Percentiles rank a stretch among this genome's conserved stretches.
Conservation (phyloP, 2,329 filamentous ascomycete species). For the Fusarium secorum region DNA sequence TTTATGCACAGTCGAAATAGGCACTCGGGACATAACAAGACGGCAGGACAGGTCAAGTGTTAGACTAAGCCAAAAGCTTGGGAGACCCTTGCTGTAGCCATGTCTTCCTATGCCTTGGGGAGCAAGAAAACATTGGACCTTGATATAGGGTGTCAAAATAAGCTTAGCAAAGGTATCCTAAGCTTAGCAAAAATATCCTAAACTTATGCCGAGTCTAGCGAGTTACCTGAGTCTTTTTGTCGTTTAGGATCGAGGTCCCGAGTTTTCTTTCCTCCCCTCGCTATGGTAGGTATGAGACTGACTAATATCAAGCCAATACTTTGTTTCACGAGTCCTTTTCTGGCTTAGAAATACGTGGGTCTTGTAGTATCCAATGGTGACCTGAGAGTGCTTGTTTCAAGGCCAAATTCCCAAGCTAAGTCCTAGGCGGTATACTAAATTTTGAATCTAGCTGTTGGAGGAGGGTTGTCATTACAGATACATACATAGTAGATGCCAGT, state of each 20-base stretch:
- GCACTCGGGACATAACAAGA: neutral
- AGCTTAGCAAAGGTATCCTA: neutral
- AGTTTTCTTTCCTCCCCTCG: neutral
- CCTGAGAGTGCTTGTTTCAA: slow-evolving; percentile 30
- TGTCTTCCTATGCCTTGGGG: neutral
- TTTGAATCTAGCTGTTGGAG: neutral
- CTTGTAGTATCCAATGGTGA: slow-evolving; percentile 22
- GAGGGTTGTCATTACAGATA: neutral
- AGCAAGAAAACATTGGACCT: neutral
- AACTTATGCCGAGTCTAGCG: neutral
- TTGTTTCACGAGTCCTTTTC: slow-evolving; percentile 37
- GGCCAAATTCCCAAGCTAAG: slow-evolving; percentile 4
- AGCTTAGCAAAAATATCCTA: neutral
- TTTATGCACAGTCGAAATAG: neutral
- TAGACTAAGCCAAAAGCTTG: neutral
- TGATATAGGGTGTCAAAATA: neutral
- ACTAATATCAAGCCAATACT: neutral
- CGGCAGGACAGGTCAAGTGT: neutral
- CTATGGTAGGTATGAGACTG: neutral
- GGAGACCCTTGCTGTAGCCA: neutral
- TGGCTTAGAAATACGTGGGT: slow-evolving; percentile 19
- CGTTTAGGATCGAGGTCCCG: neutral
- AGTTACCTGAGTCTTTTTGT: neutral
- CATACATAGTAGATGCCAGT: neutral
- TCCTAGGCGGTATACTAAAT: neutral